These are phyloP conservation scores for Chytridiales sp. DNA, from an alignment of 371 early-diverging fungal species.

Conservation along the genomic window DNA sequence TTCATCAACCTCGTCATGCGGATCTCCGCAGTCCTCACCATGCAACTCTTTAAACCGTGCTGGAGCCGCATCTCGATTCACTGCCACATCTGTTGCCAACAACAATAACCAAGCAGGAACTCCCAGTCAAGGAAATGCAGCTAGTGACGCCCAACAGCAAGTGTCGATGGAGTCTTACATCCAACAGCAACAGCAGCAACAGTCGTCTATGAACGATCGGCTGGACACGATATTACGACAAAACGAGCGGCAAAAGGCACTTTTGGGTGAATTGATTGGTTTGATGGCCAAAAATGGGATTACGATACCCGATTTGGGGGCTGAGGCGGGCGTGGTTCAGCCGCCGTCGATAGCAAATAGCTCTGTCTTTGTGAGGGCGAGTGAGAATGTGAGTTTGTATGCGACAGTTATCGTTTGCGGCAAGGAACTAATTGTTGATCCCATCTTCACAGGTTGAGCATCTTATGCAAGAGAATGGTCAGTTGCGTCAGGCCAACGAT, in stretches of 20 bases:
- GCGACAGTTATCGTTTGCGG: too few relatives aligned
- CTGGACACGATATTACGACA: conserved; percentile 20
- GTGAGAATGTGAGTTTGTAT: too few relatives aligned
- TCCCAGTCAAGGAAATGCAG: neutral
- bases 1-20: conserved; percentile 6
- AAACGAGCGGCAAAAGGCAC: conserved; percentile 13
- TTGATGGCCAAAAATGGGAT: conserved; percentile 16
- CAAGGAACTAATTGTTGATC: too few relatives aligned
- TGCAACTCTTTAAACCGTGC: too few relatives aligned
- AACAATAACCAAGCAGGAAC: neutral
- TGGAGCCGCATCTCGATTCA: too few relatives aligned
- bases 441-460: too few relatives aligned
- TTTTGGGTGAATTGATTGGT: conserved; percentile 10
- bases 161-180: neutral
- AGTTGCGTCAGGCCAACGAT: too few relatives aligned
- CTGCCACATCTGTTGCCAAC: conserved; percentile 3
- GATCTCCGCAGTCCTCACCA: too few relatives aligned
- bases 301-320: neutral
- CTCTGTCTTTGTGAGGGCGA: too few relatives aligned
- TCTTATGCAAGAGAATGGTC: too few relatives aligned
- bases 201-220: conserved; percentile 9
- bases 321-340: neutral
- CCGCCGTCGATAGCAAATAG: too few relatives aligned
- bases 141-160: neutral
- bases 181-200: neutral